These are phyloP conservation scores for Blastobotrys serpentis DNA, from an alignment of 1,139 yeast genomes.

Conservation along the genomic window DNA sequence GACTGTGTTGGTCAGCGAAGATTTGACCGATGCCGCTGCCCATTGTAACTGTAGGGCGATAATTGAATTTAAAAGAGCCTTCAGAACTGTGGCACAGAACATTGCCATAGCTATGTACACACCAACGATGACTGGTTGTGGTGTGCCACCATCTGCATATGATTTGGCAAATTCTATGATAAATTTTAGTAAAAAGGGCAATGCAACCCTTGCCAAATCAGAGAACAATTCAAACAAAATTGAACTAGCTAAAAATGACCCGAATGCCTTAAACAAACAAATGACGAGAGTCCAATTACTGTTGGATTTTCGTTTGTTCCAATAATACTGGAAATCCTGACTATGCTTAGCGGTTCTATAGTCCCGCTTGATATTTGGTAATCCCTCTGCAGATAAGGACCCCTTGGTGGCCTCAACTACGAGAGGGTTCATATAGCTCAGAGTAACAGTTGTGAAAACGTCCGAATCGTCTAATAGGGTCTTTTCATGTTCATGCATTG, in stretches of 20 bases:
- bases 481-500: slow-evolving; percentile 15
- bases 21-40: slow-evolving; percentile 38
- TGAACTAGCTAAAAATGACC: slow-evolving; percentile 60
- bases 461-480: slow-evolving; percentile 61
- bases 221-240: slow-evolving; percentile 67
- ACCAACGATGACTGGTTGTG: slow-evolving; percentile 64
- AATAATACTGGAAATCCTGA: slow-evolving; percentile 48
- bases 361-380: slow-evolving; percentile 70
- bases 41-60: slow-evolving; percentile 49
- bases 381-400: slow-evolving; percentile 66
- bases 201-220: slow-evolving; percentile 65
- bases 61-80: slow-evolving; percentile 76
- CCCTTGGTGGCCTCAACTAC: slow-evolving; percentile 74
- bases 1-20: slow-evolving; percentile 70
- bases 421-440: slow-evolving; percentile 84
- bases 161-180: slow-evolving; percentile 79
- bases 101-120: slow-evolving; percentile 75
- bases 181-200: slow-evolving; percentile 74
- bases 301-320: slow-evolving; percentile 50
- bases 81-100: slow-evolving; percentile 76
- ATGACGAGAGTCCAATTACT: slow-evolving; percentile 57
- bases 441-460: slow-evolving; percentile 70
- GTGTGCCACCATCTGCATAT: slow-evolving; percentile 44
- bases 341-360: slow-evolving; percentile 55
- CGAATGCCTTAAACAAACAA: slow-evolving; percentile 65